These are phyloP conservation scores for Penicillium maclennaniae DNA, from an alignment of 495 filamentous ascomycete genomes.

Conservation along the genomic window DNA sequence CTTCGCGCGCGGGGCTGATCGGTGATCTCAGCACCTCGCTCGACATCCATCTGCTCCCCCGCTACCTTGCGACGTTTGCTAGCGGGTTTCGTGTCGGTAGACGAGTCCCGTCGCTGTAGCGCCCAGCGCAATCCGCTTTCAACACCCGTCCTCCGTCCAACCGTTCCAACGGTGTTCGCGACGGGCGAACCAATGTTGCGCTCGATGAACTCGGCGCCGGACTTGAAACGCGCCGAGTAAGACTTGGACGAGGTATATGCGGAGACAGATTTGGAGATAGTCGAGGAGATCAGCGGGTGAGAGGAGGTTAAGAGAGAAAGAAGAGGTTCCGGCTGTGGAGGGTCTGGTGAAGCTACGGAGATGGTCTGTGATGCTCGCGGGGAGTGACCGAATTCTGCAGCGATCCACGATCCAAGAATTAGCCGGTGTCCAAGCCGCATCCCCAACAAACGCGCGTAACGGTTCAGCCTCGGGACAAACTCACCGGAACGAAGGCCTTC, in stretches of 20 bases:
- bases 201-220: conserved; percentile 81
- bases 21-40: conserved; percentile 24
- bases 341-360: conserved; percentile 20
- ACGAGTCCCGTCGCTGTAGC: conserved; percentile 46
- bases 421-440: conserved; percentile 6
- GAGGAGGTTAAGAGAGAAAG: conserved; percentile 74
- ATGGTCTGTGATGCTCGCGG: conserved; percentile 28
- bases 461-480: conserved; percentile 9
- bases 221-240: conserved; percentile 80
- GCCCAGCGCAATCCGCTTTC: conserved; percentile 80
- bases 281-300: conserved; percentile 73
- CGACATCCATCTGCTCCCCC: conserved; percentile 37
- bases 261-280: conserved; percentile 74
- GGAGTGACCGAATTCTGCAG: conserved; percentile 33
- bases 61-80: conserved; percentile 63
- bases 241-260: conserved; percentile 81
- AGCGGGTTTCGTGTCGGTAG: conserved; percentile 42
- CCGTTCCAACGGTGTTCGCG: conserved; percentile 74
- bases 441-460: neutral
- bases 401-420: conserved; percentile 2
- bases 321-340: conserved; percentile 60
- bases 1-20: conserved; percentile 26
- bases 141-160: conserved; percentile 76
- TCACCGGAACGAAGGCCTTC: conserved; percentile 79
- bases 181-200: conserved; percentile 75